Evolutionary conservation across 257 asterid species (phyloP).

Genomic region (Petrea volubilis): DNA sequence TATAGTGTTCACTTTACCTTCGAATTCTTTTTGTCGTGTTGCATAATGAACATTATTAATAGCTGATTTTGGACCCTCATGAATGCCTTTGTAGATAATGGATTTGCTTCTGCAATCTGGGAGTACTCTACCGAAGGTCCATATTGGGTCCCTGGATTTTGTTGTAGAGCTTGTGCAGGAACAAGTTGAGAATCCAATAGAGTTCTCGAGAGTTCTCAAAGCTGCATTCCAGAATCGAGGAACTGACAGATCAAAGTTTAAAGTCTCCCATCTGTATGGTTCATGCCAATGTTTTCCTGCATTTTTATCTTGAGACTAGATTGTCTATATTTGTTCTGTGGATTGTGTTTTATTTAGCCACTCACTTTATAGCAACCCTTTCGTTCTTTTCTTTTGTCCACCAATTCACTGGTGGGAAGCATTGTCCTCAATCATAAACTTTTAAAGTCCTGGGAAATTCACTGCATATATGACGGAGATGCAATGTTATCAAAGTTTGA

Average conservation of each 20-base stretch:
- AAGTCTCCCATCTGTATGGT: constrained; percentile 91
- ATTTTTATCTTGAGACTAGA: constrained; percentile 16
- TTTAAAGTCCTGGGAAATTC: not conserved
- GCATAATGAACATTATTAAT: constrained; percentile 20
- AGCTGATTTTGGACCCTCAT: constrained; percentile 39
- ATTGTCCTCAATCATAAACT: constrained; percentile 10
- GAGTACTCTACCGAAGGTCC: constrained; percentile 55
- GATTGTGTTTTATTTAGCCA: constrained; percentile 9
- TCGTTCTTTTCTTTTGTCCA: not conserved
- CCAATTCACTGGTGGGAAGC: constrained; percentile 13
- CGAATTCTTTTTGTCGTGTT: constrained; percentile 11
- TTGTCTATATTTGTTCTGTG: constrained; percentile 18
- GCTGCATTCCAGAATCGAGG: constrained; percentile 79
- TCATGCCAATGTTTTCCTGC: constrained; percentile 24
- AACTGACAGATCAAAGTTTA: constrained; percentile 60
- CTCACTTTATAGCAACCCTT: not conserved
- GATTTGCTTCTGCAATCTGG: constrained; percentile 84
- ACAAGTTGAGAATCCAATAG: constrained; percentile 84
- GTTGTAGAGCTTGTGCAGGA: constrained; percentile 77
- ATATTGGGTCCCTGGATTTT: constrained; percentile 59
- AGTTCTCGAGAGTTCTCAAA: constrained; percentile 82
- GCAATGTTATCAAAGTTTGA: not conserved
- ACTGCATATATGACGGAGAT: not conserved
- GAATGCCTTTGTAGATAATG: constrained; percentile 56
- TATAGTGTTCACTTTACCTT: constrained; percentile 10